These are phyloP conservation scores for Rosa lucieae DNA, from an alignment of 306 rosid species.

Conservation along the genomic window DNA sequence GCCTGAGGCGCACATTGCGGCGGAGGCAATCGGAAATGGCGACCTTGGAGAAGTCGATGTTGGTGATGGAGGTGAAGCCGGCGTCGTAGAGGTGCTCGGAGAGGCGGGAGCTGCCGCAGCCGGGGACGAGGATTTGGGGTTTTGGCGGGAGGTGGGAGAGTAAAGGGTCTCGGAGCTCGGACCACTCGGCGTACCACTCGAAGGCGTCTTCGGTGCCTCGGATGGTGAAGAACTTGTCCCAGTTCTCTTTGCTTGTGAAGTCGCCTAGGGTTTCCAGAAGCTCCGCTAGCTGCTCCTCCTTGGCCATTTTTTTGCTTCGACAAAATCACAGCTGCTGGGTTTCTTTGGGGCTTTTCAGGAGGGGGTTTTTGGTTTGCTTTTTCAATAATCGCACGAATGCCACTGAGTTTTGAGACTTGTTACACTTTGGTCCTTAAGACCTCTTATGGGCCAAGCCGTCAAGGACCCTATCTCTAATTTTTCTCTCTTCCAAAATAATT, in stretches of 20 bases:
- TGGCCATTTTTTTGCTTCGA: conserved; percentile 32
- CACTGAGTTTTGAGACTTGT: not conserved
- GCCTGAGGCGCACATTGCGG: conserved; percentile 78
- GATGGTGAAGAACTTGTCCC: conserved; percentile 94
- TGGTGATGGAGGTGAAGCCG: conserved; percentile 59
- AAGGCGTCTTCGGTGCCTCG: conserved; percentile 62
- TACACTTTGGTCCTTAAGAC: not conserved
- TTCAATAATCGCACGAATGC: not conserved
- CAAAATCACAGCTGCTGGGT: too few species aligned
- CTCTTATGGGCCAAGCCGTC: too few species aligned
- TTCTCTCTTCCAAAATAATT: too few species aligned
- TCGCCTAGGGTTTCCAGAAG: conserved; percentile 74
- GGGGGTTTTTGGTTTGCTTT: not conserved
- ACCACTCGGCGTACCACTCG: conserved; percentile 96
- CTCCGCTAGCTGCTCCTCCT: conserved; percentile 37
- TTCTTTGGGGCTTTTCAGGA: not conserved
- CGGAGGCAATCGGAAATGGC: conserved; percentile 91
- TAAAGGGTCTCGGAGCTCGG: conserved; percentile 54
- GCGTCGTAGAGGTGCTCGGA: conserved; percentile 88
- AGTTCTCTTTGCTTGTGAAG: conserved; percentile 88
- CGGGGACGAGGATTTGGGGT: conserved; percentile 68
- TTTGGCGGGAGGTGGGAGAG: conserved; percentile 48
- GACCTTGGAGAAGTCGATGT: conserved; percentile 86
- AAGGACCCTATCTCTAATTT: too few species aligned
- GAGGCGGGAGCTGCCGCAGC: conserved; percentile 86